Evolutionary conservation across 352 stramenopile genomes (phyloP).

Genomic region (Phytophthora sp.): DNA sequence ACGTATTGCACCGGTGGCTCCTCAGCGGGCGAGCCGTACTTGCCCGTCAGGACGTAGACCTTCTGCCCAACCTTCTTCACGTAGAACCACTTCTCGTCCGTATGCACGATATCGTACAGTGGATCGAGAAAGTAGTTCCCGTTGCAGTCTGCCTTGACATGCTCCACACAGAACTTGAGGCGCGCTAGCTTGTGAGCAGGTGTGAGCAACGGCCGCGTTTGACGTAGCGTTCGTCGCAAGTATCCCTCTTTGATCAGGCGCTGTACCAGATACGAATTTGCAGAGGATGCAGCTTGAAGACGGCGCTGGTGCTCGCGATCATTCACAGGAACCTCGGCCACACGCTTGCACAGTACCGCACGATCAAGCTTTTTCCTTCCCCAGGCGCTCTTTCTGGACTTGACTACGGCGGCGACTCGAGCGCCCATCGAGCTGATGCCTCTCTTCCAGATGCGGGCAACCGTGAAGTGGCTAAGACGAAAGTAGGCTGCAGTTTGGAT

Average conservation of each 20-base stretch:
- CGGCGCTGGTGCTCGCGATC: background rate
- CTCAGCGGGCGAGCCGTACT: background rate
- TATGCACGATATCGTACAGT: slow-evolving; percentile 6
- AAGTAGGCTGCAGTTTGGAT: background rate
- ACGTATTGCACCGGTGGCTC: slow-evolving; percentile 1
- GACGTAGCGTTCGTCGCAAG: background rate
- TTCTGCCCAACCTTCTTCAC: slow-evolving; percentile 4
- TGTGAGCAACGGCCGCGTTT: slow-evolving; percentile 11
- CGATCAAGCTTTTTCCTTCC: slow-evolving; percentile 11
- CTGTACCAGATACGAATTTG: background rate
- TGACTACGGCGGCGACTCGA: slow-evolving; percentile 1
- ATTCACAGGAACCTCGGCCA: background rate
- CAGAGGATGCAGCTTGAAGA: background rate
- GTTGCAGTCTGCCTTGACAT: background rate
- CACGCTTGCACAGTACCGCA: background rate
- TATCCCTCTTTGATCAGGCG: slow-evolving; percentile 11
- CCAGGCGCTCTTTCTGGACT: background rate
- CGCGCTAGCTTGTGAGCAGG: background rate
- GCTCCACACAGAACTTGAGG: background rate
- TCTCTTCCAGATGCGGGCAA: background rate
- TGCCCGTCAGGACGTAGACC: slow-evolving; percentile 6
- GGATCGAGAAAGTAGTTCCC: background rate
- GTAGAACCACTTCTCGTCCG: slow-evolving; percentile 17
- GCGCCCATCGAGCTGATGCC: background rate
- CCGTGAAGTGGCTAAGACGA: background rate